Percentiles rank a stretch among this genome's conserved stretches.
Conservation (phyloP, 345 rosid genomes). For the Rhodomyrtus tomentosa region DNA sequence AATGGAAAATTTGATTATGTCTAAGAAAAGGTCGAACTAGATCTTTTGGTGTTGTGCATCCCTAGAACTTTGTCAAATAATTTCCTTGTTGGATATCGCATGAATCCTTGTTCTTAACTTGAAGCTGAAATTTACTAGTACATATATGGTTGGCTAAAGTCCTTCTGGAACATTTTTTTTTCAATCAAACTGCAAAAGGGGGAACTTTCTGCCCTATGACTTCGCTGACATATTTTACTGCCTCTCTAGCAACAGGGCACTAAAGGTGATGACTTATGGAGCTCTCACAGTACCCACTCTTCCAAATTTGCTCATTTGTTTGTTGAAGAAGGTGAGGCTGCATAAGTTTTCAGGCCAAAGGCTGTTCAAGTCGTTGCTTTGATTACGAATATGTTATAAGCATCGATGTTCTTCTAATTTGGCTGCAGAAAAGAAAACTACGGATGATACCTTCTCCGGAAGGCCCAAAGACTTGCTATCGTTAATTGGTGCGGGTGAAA, state of each 20-base stretch:
- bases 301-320: constrained; percentile 90
- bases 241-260: constrained; percentile 32
- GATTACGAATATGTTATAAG: background rate
- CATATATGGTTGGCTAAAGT: background rate
- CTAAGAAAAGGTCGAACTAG: background rate
- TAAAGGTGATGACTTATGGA: constrained; percentile 35
- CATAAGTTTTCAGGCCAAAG: background rate
- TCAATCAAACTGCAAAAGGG: background rate
- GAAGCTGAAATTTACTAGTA: background rate
- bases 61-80: background rate
- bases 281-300: constrained; percentile 36
- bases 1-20: background rate
- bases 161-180: background rate
- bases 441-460: constrained; percentile 24
- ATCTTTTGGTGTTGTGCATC: background rate
- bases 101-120: background rate
- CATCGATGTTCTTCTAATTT: background rate
- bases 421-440: constrained; percentile 60
- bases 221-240: constrained; percentile 3
- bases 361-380: background rate
- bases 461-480: constrained; percentile 58
- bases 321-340: constrained; percentile 65
- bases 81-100: background rate
- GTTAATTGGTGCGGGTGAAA: constrained; percentile 65
- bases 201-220: background rate